Evolutionary conservation across 2,329 filamentous ascomycete genomes (phyloP).

Genomic region (Stemphylium vesicarium): DNA sequence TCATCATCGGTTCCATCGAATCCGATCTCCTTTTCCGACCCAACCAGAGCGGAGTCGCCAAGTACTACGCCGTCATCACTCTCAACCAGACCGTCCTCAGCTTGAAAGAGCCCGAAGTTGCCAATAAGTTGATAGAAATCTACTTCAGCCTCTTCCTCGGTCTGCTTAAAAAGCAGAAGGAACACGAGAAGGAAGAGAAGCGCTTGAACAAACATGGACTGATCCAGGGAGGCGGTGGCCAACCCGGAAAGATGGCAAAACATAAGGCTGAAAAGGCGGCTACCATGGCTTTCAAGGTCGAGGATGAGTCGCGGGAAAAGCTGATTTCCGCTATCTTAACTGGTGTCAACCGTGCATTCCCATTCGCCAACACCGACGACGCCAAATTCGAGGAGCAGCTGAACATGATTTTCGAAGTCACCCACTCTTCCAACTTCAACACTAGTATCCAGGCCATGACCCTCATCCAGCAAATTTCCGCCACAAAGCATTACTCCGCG

Average conservation of each 20-base stretch:
- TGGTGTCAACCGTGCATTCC: conserved; percentile 94
- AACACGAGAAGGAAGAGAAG: conserved; percentile 49
- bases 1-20: conserved; percentile 85
- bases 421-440: conserved; percentile 98
- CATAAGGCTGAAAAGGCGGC: conserved; percentile 53
- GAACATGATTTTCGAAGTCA: conserved; percentile 92
- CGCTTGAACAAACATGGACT: conserved; percentile 57
- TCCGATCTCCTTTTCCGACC: conserved; percentile 86
- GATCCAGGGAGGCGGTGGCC: conserved; percentile 61
- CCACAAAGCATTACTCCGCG: conserved; percentile 77
- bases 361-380: conserved; percentile 84
- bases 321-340: conserved; percentile 89
- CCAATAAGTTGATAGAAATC: conserved; percentile 81
- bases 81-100: conserved; percentile 96
- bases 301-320: conserved; percentile 81
- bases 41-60: conserved; percentile 84
- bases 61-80: conserved; percentile 95
- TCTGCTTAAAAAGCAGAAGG: conserved; percentile 70
- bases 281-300: conserved; percentile 51
- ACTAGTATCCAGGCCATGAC: conserved; percentile 95
- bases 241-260: conserved; percentile 60
- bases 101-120: conserved; percentile 79
- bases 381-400: conserved; percentile 86
- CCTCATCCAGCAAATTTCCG: conserved; percentile 89
- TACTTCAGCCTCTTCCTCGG: conserved; percentile 91